Evolutionary conservation across 495 filamentous ascomycete genomes (phyloP).

Genomic region (Aspergillus bertholletiae): DNA sequence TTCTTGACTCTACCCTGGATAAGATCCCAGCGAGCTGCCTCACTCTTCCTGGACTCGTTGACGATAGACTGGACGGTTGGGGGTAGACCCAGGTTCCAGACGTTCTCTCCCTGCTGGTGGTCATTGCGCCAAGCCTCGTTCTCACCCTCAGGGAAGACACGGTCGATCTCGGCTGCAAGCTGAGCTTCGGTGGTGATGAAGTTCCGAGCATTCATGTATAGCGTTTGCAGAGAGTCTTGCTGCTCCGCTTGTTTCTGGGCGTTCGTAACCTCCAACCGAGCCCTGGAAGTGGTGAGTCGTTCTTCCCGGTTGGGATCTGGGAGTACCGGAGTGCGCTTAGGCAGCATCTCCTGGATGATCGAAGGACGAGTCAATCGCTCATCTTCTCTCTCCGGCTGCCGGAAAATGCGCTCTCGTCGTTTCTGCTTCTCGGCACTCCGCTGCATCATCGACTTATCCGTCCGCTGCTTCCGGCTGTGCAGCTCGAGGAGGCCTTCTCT

Average conservation of each 20-base stretch:
- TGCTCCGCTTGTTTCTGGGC: constrained; percentile 37
- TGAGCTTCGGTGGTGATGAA: constrained; percentile 65
- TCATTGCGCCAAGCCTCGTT: constrained; percentile 47
- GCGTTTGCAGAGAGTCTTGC: constrained; percentile 50
- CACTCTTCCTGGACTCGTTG: constrained; percentile 29
- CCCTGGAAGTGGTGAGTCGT: constrained; percentile 41
- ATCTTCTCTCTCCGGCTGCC: constrained; percentile 53
- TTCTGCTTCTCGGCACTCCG: constrained; percentile 33
- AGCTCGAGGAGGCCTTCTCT: constrained; percentile 60
- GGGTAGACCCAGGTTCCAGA: constrained; percentile 57
- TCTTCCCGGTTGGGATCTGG: constrained; percentile 45
- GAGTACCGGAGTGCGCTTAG: constrained; percentile 34
- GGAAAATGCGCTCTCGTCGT: constrained; percentile 42
- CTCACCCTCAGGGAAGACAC: constrained; percentile 53
- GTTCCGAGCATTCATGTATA: constrained; percentile 61
- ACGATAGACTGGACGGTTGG: constrained; percentile 43
- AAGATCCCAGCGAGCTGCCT: constrained; percentile 39
- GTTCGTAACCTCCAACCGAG: constrained; percentile 33
- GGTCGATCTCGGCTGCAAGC: constrained; percentile 58
- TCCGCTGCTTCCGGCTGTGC: constrained; percentile 48
- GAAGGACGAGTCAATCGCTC: constrained; percentile 58
- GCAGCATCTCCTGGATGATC: constrained; percentile 37
- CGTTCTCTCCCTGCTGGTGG: constrained; percentile 40
- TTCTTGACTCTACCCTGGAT: constrained; percentile 56
- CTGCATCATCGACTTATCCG: constrained; percentile 33